Percentiles rank a stretch among this genome's conserved stretches.
Evolutionary conservation across 495 filamentous ascomycete species (phyloP).

Genomic region (Penicillium argentinense): DNA sequence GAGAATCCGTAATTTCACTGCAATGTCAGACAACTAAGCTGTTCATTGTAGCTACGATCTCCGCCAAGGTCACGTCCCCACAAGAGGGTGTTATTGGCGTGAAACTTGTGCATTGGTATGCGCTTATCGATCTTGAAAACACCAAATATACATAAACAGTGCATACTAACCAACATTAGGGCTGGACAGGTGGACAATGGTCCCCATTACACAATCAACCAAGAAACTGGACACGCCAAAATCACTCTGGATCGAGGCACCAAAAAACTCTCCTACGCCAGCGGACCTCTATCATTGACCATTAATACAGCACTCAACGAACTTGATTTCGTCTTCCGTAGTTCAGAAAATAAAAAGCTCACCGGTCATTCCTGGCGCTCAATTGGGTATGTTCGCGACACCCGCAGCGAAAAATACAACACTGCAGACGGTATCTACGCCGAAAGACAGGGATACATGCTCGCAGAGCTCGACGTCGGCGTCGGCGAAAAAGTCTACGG

Average conservation of each 20-base stretch:
- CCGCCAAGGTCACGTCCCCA: conserved; percentile 47
- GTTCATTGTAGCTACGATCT: conserved; percentile 24
- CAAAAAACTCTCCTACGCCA: conserved; percentile 52
- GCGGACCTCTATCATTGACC: conserved; percentile 55
- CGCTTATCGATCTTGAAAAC: background rate
- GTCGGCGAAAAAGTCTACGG: conserved; percentile 70
- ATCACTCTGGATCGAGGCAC: conserved; percentile 43
- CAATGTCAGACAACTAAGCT: background rate
- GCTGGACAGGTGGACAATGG: conserved; percentile 49
- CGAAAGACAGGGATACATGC: conserved; percentile 57
- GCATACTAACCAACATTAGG: conserved; percentile 21
- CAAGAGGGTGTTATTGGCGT: conserved; percentile 61
- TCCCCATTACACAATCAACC: conserved; percentile 64
- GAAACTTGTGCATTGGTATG: conserved; percentile 65
- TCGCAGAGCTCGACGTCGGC: conserved; percentile 59
- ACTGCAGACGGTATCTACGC: conserved; percentile 54
- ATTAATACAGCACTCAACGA: conserved; percentile 53
- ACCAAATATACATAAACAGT: background rate
- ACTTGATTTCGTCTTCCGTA: conserved; percentile 57
- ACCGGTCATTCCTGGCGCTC: conserved; percentile 62
- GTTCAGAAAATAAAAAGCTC: conserved; percentile 45
- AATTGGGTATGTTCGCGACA: conserved; percentile 56
- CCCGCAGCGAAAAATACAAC: conserved; percentile 48
- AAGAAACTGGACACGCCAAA: conserved; percentile 39
- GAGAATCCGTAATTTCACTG: background rate